Percentiles rank a stretch among this genome's conserved stretches.
Conservation (phyloP, 495 filamentous ascomycete species). For the Neurospora cerealis region DNA sequence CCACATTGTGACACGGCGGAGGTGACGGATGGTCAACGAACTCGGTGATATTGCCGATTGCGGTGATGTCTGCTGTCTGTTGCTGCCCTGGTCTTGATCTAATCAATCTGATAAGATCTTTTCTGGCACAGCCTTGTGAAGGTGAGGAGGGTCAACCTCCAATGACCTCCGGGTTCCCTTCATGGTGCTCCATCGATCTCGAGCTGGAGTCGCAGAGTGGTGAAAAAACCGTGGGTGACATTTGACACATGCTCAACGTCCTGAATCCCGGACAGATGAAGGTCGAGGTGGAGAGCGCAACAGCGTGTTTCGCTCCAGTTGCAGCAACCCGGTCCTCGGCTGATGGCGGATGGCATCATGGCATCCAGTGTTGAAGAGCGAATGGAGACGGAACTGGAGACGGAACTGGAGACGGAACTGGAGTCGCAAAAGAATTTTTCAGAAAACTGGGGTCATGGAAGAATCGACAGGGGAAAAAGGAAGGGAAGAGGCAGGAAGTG, state of each 20-base stretch:
- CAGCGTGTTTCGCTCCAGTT: not conserved
- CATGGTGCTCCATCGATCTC: not conserved
- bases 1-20: not conserved
- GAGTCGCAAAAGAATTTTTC: not conserved
- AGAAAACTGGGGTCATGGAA: not conserved
- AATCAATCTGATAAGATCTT: not conserved
- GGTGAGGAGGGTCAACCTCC: not conserved
- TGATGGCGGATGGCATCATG: not conserved
- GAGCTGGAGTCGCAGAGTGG: not conserved
- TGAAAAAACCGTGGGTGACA: not conserved
- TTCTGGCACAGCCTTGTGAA: not conserved
- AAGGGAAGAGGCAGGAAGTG: not conserved
- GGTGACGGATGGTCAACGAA: not conserved
- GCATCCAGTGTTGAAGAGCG: not conserved
- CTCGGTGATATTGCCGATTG: not conserved
- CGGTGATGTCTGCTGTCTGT: not conserved
- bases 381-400: not conserved
- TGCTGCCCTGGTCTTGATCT: not conserved
- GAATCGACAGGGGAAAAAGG: not conserved
- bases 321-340: not conserved
- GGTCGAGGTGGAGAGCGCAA: not conserved
- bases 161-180: not conserved
- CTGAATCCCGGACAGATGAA: not conserved
- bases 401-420: not conserved
- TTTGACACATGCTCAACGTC: not conserved